These are phyloP conservation scores for Austropuccinia psidii DNA, from an alignment of 1,284 basidiomycete species.

Conservation along the genomic window DNA sequence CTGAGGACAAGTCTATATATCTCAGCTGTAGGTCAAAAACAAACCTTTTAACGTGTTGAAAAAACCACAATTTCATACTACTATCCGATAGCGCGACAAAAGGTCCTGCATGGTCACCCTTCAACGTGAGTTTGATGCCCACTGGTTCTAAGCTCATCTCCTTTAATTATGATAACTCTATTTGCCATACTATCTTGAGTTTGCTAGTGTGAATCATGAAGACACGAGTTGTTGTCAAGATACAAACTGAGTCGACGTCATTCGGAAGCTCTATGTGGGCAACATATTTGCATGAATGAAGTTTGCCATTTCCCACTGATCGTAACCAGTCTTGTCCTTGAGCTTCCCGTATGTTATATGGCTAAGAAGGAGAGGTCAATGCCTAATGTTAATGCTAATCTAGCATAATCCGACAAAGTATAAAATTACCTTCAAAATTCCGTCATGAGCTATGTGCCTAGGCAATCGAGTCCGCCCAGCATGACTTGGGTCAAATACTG, in stretches of 20 bases:
- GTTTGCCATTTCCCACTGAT: conserved; percentile 78
- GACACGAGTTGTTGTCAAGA: conserved; percentile 69
- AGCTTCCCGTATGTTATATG: conserved; percentile 80
- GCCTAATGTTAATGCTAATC: conserved; percentile 23
- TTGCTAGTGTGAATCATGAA: conserved; percentile 78
- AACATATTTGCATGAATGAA: conserved; percentile 76
- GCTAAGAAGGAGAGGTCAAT: conserved; percentile 53
- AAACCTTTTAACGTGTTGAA: conserved; percentile 52
- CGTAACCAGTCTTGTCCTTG: conserved; percentile 93
- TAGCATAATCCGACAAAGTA: too few relatives aligned
- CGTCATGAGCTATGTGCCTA: conserved; percentile 74
- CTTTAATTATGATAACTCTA: conserved; percentile 76
- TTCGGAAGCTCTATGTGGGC: conserved; percentile 79
- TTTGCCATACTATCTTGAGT: conserved; percentile 82
- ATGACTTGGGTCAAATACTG: conserved; percentile 87
- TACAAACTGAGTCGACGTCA: conserved; percentile 66
- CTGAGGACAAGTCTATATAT: too few relatives aligned
- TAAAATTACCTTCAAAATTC: conserved; percentile 65
- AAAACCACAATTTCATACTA: conserved; percentile 55
- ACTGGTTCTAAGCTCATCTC: conserved; percentile 80
- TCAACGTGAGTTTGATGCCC: conserved; percentile 71
- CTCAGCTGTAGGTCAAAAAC: too few relatives aligned
- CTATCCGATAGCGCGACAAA: conserved; percentile 54
- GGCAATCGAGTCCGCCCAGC: conserved; percentile 84
- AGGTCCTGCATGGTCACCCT: conserved; percentile 53